Percentiles rank a stretch among this genome's conserved stretches.
Evolutionary conservation across 441 rosid species (phyloP).

Genomic region (Biscutella laevigata): DNA sequence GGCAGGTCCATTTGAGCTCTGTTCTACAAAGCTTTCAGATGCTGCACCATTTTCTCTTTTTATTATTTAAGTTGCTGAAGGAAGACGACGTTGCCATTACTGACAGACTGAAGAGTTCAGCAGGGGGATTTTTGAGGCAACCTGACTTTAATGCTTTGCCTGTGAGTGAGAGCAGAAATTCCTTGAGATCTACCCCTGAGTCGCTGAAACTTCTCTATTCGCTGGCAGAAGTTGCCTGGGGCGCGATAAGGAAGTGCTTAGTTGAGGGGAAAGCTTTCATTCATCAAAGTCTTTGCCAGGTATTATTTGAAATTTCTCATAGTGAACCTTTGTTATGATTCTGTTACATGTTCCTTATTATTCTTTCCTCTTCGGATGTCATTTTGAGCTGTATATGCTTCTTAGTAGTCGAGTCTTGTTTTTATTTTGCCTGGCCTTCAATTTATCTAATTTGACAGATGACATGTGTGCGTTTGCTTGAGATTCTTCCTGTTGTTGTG

Average conservation of each 20-base stretch:
- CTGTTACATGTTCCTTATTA: constrained; percentile 1
- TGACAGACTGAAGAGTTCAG: constrained; percentile 34
- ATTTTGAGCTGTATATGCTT: constrained; percentile 12
- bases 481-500: constrained; percentile 71
- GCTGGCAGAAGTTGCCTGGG: constrained; percentile 70
- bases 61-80: constrained; percentile 65
- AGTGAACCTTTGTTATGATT: neutral
- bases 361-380: constrained; percentile 2
- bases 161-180: constrained; percentile 25
- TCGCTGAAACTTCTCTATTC: constrained; percentile 40
- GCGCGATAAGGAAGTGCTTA: constrained; percentile 61
- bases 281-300: constrained; percentile 82
- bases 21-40: constrained; percentile 61
- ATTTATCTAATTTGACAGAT: constrained; percentile 44
- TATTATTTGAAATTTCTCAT: constrained; percentile 24
- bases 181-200: constrained; percentile 32
- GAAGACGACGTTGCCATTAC: constrained; percentile 44
- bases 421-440: neutral
- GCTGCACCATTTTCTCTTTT: constrained; percentile 79
- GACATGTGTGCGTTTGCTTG: constrained; percentile 91
- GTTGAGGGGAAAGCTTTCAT: constrained; percentile 75
- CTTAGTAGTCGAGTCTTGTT: neutral
- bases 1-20: constrained; percentile 68
- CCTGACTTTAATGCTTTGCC: constrained; percentile 42
- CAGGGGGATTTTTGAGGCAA: constrained; percentile 83